A percentile compares a stretch with the other conserved stretches of the same genome.
Evolutionary conservation across 805 yeast species (phyloP).

Genomic region (Candida ficus): DNA sequence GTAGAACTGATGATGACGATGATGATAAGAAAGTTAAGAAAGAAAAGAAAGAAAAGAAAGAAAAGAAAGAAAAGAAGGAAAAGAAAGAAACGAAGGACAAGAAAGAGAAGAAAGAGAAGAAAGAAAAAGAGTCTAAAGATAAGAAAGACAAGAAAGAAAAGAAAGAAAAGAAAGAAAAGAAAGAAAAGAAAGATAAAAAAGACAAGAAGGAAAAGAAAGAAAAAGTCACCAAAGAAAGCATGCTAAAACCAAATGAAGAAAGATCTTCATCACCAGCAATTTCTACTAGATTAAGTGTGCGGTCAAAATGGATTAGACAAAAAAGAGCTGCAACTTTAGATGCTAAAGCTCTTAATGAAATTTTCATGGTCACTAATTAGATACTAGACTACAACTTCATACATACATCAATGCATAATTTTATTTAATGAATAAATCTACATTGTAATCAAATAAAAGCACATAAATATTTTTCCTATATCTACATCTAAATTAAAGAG

Average conservation of each 20-base stretch:
- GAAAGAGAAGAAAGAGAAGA: conserved; percentile 23
- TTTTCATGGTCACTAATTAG: conserved; percentile 75
- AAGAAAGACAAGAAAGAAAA: conserved; percentile 25
- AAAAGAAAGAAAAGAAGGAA: conserved; percentile 27
- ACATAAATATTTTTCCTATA: not conserved
- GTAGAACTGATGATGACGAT: conserved; percentile 26
- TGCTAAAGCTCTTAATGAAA: conserved; percentile 82
- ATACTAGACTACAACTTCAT: no score
- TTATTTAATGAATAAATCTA: no score
- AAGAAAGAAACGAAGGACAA: conserved; percentile 23
- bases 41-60: conserved; percentile 25
- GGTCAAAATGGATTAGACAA: conserved; percentile 85
- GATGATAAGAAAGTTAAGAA: conserved; percentile 22
- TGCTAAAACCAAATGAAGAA: conserved; percentile 34
- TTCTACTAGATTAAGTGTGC: conserved; percentile 59
- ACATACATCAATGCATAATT: no score
- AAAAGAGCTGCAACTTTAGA: conserved; percentile 92
- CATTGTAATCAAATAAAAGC: not conserved
- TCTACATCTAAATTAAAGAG: conserved; percentile 23
- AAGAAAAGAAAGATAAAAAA: conserved; percentile 26
- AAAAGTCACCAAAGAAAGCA: conserved; percentile 35
- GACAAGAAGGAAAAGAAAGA: conserved; percentile 27
- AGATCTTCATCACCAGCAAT: conserved; percentile 31
- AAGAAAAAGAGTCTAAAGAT: conserved; percentile 24
- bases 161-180: conserved; percentile 28